Base-by-base conservation (phyloP, 1,139 yeast genomes). In the Candida gigantensis region DNA sequence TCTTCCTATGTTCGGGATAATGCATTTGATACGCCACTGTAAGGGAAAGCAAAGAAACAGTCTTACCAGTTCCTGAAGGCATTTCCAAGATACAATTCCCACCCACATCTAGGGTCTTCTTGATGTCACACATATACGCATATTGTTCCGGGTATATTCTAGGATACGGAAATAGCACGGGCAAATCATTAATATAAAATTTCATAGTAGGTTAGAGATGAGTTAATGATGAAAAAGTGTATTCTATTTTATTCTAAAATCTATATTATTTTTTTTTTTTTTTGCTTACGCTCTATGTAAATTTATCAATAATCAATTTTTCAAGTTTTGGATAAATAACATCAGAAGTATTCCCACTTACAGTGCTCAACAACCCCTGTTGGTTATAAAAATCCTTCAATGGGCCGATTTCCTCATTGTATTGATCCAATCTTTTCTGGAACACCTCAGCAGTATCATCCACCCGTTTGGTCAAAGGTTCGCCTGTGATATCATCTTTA, bases 41-140 rank as follows among this genome's bases (percentile, higher is more conserved):
- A 29, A 92, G 64, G 1, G 97, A 88, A 29, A 92, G 70, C 55
- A 92, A 72, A 1, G 97, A 89, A 4, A 92, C 86, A 27, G 99
- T 92, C 58, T 92, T 92, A 29, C 99, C 99, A 4, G 99, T 92
- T 2, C 99, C 99, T n/a, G 99, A 92, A 52, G 99, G 99, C 99
- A 92, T 92, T 66, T 92, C 99, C 55, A 92, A 62, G 39, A 92
- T 90, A 65, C 97, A 86, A 59, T 90, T 89, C n/a, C 97, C 98
- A 1, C 97, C 97, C 2, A 84, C 95, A 68, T 92, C 99, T 34
- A 92, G 66, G 1, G 97, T 86, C 57, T 83, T 81, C 65, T 92
- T 92, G 50, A 92, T 84, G 60, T 92, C 97, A 50, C 95, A 79
- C 97, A 92, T 92, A 63, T 92, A 92, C 29, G 92, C 92, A 71